These are phyloP conservation scores for Sporisorium exsertum DNA, from an alignment of 1,284 basidiomycete species.

Conservation along the genomic window DNA sequence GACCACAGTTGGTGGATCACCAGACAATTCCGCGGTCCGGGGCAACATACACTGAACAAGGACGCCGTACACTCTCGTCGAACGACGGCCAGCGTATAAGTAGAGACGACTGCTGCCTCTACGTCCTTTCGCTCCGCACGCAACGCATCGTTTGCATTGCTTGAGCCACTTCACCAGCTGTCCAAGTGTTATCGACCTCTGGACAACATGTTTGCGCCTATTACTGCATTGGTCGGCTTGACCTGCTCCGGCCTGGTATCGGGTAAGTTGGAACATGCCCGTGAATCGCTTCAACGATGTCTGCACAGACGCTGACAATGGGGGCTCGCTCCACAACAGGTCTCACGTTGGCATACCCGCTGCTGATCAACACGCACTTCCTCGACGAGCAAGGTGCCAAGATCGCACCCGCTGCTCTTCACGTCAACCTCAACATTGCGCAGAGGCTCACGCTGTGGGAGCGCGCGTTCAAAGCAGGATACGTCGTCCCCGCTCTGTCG, in stretches of 20 bases:
- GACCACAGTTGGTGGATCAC: too few species aligned
- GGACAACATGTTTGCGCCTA: constrained; percentile 23
- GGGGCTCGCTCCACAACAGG: constrained; percentile 1
- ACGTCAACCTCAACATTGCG: constrained; percentile 30
- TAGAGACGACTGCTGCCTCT: neutral
- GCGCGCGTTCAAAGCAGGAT: constrained; percentile 29
- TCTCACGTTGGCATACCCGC: constrained; percentile 28
- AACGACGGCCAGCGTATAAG: neutral
- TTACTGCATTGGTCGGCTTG: constrained; percentile 33
- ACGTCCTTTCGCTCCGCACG: too few species aligned
- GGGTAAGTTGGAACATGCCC: constrained; percentile 12
- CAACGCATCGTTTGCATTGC: neutral
- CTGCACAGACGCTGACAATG: constrained; percentile 2
- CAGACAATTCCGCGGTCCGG: neutral
- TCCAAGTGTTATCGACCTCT: neutral
- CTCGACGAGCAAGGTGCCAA: constrained; percentile 36
- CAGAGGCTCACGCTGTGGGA: constrained; percentile 45
- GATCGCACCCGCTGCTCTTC: constrained; percentile 22
- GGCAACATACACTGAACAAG: neutral
- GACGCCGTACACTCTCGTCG: neutral
- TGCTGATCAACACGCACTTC: constrained; percentile 34
- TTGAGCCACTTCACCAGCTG: neutral
- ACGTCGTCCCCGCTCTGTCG: constrained; percentile 20
- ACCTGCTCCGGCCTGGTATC: constrained; percentile 32
- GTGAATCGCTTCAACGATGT: neutral